Conservation (phyloP, 83 land plant genomes). For the Thuja plicata region DNA sequence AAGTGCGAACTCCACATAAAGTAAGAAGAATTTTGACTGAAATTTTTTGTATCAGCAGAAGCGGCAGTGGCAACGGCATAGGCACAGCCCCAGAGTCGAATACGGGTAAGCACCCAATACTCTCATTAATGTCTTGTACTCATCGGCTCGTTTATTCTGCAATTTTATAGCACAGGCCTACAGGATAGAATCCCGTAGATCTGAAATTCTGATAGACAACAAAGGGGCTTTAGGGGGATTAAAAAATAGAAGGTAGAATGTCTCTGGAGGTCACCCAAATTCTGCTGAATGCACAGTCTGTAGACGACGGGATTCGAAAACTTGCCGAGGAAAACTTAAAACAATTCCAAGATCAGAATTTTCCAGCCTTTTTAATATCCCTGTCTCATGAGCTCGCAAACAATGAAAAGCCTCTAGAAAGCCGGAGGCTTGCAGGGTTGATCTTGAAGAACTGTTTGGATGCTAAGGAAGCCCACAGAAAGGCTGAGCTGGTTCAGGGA, state of each 20-base stretch:
- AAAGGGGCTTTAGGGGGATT: background rate
- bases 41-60: background rate
- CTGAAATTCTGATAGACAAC: background rate
- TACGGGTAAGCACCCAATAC: background rate
- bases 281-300: conserved; percentile 77
- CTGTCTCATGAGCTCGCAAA: conserved; percentile 63
- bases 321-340: conserved; percentile 71
- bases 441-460: conserved; percentile 80
- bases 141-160: background rate
- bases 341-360: conserved; percentile 80
- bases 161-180: background rate
- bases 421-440: conserved; percentile 77
- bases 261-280: conserved; percentile 79
- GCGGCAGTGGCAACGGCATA: background rate
- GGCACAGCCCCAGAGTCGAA: background rate
- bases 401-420: conserved; percentile 75
- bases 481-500: conserved; percentile 62
- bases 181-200: background rate
- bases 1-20: background rate
- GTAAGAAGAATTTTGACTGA: background rate
- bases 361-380: conserved; percentile 60
- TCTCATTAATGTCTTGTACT: background rate
- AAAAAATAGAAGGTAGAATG: conserved; percentile 17
- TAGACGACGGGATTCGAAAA: conserved; percentile 66
- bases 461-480: conserved; percentile 79